Percentiles rank a stretch among this genome's conserved stretches.
phyloP scores from a whole-genome alignment of 306 rosid species.

The Malus asiatica region DNA sequence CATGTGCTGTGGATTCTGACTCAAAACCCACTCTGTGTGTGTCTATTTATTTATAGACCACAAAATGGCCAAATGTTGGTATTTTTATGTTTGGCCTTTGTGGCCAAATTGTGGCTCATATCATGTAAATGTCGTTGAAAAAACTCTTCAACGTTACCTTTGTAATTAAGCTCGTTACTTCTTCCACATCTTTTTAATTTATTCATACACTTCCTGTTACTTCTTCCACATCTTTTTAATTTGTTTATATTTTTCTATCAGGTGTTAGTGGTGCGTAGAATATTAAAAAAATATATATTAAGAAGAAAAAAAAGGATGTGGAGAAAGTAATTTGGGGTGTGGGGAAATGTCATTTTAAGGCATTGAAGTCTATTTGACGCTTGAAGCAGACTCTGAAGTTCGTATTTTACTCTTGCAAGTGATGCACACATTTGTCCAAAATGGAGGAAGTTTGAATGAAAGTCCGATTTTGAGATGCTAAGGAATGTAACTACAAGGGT shows the following conservation, averaged over 20 bases:
- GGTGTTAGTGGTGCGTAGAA: no score
- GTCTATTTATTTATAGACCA: background rate
- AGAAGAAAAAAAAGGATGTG: no score
- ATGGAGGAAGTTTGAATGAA: no score
- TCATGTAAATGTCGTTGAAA: background rate
- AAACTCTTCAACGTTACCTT: background rate
- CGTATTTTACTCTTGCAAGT: background rate
- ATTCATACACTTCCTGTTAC: rapidly evolving
- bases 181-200: no score
- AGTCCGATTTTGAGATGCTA: background rate
- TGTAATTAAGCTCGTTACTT: background rate
- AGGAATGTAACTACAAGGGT: background rate
- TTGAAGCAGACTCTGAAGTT: background rate
- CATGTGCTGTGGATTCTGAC: background rate
- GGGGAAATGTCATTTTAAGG: background rate
- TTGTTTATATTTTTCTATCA: no score
- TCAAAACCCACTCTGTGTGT: background rate
- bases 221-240: no score
- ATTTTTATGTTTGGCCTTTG: background rate
- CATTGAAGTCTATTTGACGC: background rate
- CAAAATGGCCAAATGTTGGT: background rate
- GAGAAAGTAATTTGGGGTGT: background rate
- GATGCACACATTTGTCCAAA: background rate
- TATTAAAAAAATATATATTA: no score
- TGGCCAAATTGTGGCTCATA: background rate